Percentiles rank a stretch among this genome's conserved stretches.
Evolutionary conservation across 192 early-diverging fungal species (phyloP).

Genomic region (Coemansia asiatica): DNA sequence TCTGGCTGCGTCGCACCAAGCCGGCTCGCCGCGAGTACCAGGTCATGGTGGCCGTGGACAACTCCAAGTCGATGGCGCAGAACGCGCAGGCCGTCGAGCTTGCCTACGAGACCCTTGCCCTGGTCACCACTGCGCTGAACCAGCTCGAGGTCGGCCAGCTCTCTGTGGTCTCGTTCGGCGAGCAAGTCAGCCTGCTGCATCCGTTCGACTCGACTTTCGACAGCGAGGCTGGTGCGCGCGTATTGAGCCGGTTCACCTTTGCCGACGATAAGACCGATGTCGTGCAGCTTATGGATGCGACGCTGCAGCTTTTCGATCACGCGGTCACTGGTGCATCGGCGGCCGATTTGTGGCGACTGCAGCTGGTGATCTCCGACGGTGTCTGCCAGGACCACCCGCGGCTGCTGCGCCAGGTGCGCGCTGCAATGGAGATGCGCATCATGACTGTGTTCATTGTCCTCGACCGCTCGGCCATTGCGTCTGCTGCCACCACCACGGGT

Average conservation of each 20-base stretch:
- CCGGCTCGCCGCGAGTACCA: conserved; percentile 97
- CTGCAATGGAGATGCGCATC: conserved; percentile 78
- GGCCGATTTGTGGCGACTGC: conserved; percentile 90
- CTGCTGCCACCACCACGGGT: background rate
- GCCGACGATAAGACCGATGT: conserved; percentile 87
- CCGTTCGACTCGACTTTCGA: conserved; percentile 93
- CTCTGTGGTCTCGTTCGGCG: conserved; percentile 88
- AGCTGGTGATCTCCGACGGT: conserved; percentile 95
- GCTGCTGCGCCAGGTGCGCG: conserved; percentile 81
- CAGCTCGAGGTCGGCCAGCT: conserved; percentile 96
- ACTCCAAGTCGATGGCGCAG: conserved; percentile 97
- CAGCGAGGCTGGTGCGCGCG: conserved; percentile 84
- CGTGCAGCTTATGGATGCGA: conserved; percentile 80
- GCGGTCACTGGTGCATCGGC: background rate
- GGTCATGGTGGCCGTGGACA: conserved; percentile 96
- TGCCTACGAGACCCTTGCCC: conserved; percentile 89
- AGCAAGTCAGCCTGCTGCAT: conserved; percentile 82
- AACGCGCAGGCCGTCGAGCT: conserved; percentile 71
- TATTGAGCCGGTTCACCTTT: conserved; percentile 91
- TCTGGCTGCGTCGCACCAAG: conserved; percentile 97
- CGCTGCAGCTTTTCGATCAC: conserved; percentile 71
- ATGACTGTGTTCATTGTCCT: conserved; percentile 97
- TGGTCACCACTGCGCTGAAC: conserved; percentile 88
- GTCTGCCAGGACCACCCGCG: conserved; percentile 93
- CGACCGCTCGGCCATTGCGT: conserved; percentile 60